These are phyloP conservation scores for Piromyces finnis DNA, from an alignment of 192 early-diverging fungal genomes.

Conservation along the genomic window DNA sequence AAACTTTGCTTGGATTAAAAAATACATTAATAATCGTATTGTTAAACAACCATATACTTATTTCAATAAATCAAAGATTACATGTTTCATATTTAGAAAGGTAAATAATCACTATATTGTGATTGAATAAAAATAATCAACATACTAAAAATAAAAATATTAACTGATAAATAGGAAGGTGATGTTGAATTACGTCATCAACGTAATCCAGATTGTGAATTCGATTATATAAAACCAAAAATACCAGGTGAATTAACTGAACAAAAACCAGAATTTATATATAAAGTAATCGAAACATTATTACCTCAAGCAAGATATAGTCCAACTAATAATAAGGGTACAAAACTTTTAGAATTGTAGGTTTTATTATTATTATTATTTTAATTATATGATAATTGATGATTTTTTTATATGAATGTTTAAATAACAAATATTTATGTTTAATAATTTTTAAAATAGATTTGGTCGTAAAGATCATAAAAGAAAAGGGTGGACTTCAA, in stretches of 20 bases:
- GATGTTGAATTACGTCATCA: slow-evolving; percentile 83
- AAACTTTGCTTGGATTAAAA: slow-evolving; percentile 93
- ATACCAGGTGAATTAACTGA: slow-evolving; percentile 31
- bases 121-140: too few species aligned
- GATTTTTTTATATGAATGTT: too few species aligned
- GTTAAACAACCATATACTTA: slow-evolving; percentile 42
- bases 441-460: too few species aligned
- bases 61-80: slow-evolving; percentile 76
- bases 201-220: slow-evolving; percentile 81
- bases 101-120: too few species aligned
- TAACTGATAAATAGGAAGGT: slow-evolving; percentile 51
- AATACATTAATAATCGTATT: slow-evolving; percentile 65
- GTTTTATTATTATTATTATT: slow-evolving; percentile 6
- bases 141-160: too few species aligned
- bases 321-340: slow-evolving; percentile 33
- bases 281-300: slow-evolving; percentile 76
- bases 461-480: slow-evolving; percentile 23
- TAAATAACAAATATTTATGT: too few species aligned
- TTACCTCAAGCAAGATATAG: slow-evolving; percentile 54
- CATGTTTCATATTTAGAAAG: slow-evolving; percentile 74
- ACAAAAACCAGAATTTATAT: slow-evolving; percentile 69
- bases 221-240: slow-evolving; percentile 79
- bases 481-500: slow-evolving; percentile 30
- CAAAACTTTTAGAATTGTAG: slow-evolving; percentile 65
- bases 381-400: too few species aligned